Evolutionary conservation across 164 flowering plant genomes (phyloP), one percentile per base, ranked within the genome.

Genomic region (Vitis cinerea): DNA sequence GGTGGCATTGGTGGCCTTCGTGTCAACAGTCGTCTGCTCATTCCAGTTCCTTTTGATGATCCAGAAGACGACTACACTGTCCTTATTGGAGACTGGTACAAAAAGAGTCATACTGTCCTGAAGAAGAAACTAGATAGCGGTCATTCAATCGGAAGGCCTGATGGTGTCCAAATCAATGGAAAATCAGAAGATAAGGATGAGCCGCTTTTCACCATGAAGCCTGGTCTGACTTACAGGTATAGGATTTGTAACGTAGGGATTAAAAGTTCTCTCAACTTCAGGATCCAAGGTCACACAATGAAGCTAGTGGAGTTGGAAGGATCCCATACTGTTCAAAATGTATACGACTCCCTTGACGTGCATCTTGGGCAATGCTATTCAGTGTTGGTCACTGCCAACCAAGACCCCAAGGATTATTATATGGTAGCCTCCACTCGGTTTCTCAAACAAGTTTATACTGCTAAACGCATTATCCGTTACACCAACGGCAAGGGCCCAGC

Each of bases 1-100:
- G 94, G 94, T 27, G 94, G 82, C 9, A 79, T 81, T 15, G 94
- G 94, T n/a, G 80, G 81, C 17, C 75, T 89, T 27, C 77, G 82
- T 9, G 63, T 88, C 69, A 77, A 87, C 77, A 83, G 84, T 61
- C 84, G 88, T 3, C 62, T 57, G 8, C 81, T 83, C 52, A 84
- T 87, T 61, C 90, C 90, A 0, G 87, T 87, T 62, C 90, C 90
- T 2, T 87, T 77, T 23, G 68, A 80, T 19, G 69, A 68, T 8
- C 91, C 90, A 1, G 90, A 80, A 37, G 92, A 79, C 9, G 92
- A 88, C 66, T 84, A 72, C 76, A 72, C 81, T 7, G 78, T 88
- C 74, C 72, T 88, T 48, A 66, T 81, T 23, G 82, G 83, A 4
- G 92, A 88, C 63, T 88, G 92, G 92, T 86, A 79, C 72, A 63